Evolutionary conservation across 2,329 filamentous ascomycete genomes (phyloP), one percentile per base, ranked within the genome.

Genomic region (Nannizzia gypsea): DNA sequence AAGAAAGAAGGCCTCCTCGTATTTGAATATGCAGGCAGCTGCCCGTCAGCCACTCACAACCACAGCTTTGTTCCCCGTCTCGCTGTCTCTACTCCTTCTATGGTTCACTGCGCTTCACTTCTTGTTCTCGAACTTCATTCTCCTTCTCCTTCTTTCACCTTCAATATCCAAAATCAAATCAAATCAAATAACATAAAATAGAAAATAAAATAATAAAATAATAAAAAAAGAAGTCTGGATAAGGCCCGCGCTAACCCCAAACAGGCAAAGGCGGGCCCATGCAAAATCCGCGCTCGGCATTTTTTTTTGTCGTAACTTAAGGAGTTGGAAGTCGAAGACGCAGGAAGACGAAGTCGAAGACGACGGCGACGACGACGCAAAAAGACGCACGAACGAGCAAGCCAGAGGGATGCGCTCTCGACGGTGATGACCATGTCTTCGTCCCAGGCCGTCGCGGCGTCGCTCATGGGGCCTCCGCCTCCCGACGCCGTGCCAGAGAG

Each of bases 381-480:
- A n/a, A n/a, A n/a, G n/a, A n/a, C n/a, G n/a, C n/a, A 36, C 31
- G 31, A 36, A 11, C 9, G 31, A 36, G 31, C 31, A 11, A 13
- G 31, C 15, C n/a, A 24, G 20, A 11, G 20, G 20, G 42, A 46
- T 46, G 42, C 42, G 42, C 59, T 57, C 42, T 64, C 59, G 59
- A 62, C 57, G 58, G 60, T 61, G 60, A 44, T 67, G 66, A 61
- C 65, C 68, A 67, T 75, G 73, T 75, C 73, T 71, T 73, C 70
- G 66, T 75, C 73, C 70, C 73, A 74, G 72, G 74, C 73, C 72
- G 74, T 76, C 73, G 74, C 73, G 69, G 73, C 74, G 72, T 73
- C 74, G 71, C 71, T 73, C 67, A 69, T 76, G 72, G 72, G 73
- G 68, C 74, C 74, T 73, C 70, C 70, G 66, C 73, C 74, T 67